These are phyloP conservation scores for Phytophthora rubi DNA, from an alignment of 352 stramenopile genomes.

Conservation along the genomic window DNA sequence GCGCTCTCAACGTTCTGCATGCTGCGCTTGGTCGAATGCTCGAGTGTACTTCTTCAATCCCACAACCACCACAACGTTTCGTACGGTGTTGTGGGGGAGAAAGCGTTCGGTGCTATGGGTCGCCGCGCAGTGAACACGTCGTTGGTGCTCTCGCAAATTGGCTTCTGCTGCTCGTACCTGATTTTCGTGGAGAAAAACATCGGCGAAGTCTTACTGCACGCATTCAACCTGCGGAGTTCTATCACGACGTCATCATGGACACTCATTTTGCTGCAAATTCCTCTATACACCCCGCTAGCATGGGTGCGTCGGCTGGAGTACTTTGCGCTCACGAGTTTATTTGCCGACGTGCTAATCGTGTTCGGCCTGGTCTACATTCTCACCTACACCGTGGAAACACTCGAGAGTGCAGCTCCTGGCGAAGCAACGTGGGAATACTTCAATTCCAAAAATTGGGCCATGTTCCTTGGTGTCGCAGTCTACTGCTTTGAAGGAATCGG, in stretches of 20 bases:
- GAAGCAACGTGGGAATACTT: constrained; percentile 60
- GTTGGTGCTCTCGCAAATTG: constrained; percentile 67
- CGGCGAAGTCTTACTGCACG: constrained; percentile 52
- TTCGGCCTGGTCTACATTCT: constrained; percentile 64
- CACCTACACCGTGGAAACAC: constrained; percentile 45
- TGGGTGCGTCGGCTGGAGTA: constrained; percentile 74
- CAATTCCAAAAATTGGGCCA: constrained; percentile 59
- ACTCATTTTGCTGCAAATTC: constrained; percentile 63
- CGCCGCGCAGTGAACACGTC: constrained; percentile 62
- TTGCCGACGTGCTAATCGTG: constrained; percentile 61
- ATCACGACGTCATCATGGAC: constrained; percentile 50
- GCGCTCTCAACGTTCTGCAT: constrained; percentile 65
- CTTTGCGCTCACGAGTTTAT: constrained; percentile 64
- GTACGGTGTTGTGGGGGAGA: constrained; percentile 58
- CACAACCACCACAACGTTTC: constrained; percentile 41
- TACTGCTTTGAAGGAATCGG: constrained; percentile 73
- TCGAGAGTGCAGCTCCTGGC: constrained; percentile 32
- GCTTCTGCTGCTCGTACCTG: constrained; percentile 76
- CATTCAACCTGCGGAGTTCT: constrained; percentile 47
- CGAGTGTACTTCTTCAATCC: constrained; percentile 36
- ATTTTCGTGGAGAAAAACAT: constrained; percentile 79
- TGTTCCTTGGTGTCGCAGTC: constrained; percentile 68
- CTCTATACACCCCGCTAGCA: constrained; percentile 63
- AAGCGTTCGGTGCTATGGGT: constrained; percentile 47
- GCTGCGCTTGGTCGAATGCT: constrained; percentile 59